Base-by-base conservation (phyloP, 1,284 basidiomycete genomes). In the Apiotrichum domesticum region DNA sequence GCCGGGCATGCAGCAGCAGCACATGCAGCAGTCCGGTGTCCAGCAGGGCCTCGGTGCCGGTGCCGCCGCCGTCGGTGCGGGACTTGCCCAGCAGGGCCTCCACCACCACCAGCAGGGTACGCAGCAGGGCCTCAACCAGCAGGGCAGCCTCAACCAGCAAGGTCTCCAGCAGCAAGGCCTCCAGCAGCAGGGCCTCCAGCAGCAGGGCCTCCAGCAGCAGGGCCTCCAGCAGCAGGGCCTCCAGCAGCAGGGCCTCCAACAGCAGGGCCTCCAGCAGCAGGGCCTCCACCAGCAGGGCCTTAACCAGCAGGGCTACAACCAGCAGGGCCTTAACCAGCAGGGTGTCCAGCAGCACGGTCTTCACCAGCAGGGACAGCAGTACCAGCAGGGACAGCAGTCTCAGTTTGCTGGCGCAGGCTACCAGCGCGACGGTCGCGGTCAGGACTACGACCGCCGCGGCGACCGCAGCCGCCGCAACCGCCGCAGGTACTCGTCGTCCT, bases 111-210 rank as follows among this genome's bases (percentile, higher is more conserved):
- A 42, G 14, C 41, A 9, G 8, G 37, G 37, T 13, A 13, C 13
- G 7, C 37, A 39, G 37, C 37, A 39, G 37, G 8, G 8, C 37
- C 8, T 7, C 37, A 13, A 8, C 13, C 37, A 39, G 37, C 66
- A 72, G 68, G 51, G 32, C 6, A 21, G 43, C 7, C n/a, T 44
- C 21, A 4, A 29, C 73, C 76, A 35, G 70, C 46, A 79, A 84
- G 61, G 84, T 84, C 4, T 69, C 75, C 11, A 79, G 80, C 51
- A 71, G 78, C 51, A 71, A 69, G 41, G 11, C 41, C 6, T 15
- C 11, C 41, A 11, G 41, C 41, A 57, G 29, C 68, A 77, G 32
- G 21, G 21, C 21, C 79, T 76, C 2, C 55, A 67, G 41, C 41
- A 42, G 41, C 74, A 73, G 44, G 41, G 11, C 10, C 32, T 4